These are phyloP conservation scores for Ceratobasidium sp. DNA, from an alignment of 1,284 basidiomycete genomes.

Conservation along the genomic window DNA sequence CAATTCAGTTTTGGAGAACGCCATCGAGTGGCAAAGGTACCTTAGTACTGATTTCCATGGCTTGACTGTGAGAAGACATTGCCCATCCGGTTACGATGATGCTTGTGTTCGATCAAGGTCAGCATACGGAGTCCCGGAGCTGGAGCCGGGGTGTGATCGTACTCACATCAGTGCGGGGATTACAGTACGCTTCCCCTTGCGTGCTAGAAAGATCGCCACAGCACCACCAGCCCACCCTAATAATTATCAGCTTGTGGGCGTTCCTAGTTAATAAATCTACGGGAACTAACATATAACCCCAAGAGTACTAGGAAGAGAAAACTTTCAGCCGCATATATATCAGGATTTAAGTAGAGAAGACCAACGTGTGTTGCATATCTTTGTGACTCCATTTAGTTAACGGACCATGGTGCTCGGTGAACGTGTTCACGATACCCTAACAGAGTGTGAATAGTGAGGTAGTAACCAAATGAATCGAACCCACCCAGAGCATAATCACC, in stretches of 20 bases:
- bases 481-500: slow-evolving; percentile 89
- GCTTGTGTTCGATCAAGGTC: slow-evolving; percentile 59
- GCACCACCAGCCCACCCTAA: slow-evolving; percentile 92
- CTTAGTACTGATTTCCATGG: slow-evolving; percentile 84
- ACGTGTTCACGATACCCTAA: slow-evolving; percentile 88
- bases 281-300: slow-evolving; percentile 70
- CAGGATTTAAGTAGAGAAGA: slow-evolving; percentile 50
- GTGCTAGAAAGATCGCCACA: slow-evolving; percentile 86
- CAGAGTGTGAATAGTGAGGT: slow-evolving; percentile 3
- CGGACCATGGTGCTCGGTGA: slow-evolving; percentile 88
- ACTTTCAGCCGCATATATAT: slow-evolving; percentile 10
- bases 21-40: slow-evolving; percentile 57
- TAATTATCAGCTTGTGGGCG: slow-evolving; percentile 28
- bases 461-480: slow-evolving; percentile 53
- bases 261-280: not conserved
- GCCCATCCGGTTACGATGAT: slow-evolving; percentile 94
- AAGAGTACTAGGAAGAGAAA: slow-evolving; percentile 62
- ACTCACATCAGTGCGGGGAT: slow-evolving; percentile 85
- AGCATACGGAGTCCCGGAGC: slow-evolving; percentile 7
- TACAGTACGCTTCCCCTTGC: slow-evolving; percentile 82
- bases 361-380: slow-evolving; percentile 93
- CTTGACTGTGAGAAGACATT: slow-evolving; percentile 92
- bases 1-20: slow-evolving; percentile 30
- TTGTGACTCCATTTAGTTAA: slow-evolving; percentile 80
- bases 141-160: slow-evolving; percentile 7